Conservation (phyloP, 2,329 filamentous ascomycete species). For the Bertia moriformis region DNA sequence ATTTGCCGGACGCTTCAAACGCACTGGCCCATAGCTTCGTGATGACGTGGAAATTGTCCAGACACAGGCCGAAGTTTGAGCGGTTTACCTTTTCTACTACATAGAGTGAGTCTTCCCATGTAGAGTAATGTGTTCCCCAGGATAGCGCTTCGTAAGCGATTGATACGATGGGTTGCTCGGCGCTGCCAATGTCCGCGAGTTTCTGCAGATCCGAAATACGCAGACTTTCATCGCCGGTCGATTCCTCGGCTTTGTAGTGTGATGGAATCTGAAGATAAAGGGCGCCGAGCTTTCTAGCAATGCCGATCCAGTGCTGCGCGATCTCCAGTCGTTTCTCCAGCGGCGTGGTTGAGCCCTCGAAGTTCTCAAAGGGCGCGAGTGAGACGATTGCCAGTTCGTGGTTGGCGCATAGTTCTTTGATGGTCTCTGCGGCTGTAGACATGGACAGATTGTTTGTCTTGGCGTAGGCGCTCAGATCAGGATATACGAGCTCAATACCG, state of each 20-base stretch:
- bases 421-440: slow-evolving; percentile 6
- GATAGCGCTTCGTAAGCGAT: slow-evolving; percentile 17
- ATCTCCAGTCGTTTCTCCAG: slow-evolving; percentile 11
- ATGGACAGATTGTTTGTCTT: slow-evolving; percentile 6
- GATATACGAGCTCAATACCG: slow-evolving; percentile 16
- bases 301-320: slow-evolving; percentile 15
- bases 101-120: slow-evolving; percentile 15
- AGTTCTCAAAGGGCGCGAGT: slow-evolving; percentile 18
- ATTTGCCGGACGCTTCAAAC: slow-evolving; percentile 7
- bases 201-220: slow-evolving; percentile 14
- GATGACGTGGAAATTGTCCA: slow-evolving; percentile 18
- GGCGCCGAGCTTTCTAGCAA: slow-evolving; percentile 10
- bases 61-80: slow-evolving; percentile 18
- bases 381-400: slow-evolving; percentile 15
- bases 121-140: slow-evolving; percentile 14
- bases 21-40: slow-evolving; percentile 16
- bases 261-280: slow-evolving; percentile 15
- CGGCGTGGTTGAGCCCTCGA: slow-evolving; percentile 13
- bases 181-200: slow-evolving; percentile 12
- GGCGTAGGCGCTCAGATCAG: slow-evolving; percentile 11
- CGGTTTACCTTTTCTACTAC: slow-evolving; percentile 12
- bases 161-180: slow-evolving; percentile 2
- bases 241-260: slow-evolving; percentile 10
- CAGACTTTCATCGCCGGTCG: slow-evolving; percentile 10
- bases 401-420: slow-evolving; percentile 9